These are phyloP conservation scores for Nidularia pulvinata DNA, from an alignment of 768 basidiomycete genomes.

Conservation along the genomic window DNA sequence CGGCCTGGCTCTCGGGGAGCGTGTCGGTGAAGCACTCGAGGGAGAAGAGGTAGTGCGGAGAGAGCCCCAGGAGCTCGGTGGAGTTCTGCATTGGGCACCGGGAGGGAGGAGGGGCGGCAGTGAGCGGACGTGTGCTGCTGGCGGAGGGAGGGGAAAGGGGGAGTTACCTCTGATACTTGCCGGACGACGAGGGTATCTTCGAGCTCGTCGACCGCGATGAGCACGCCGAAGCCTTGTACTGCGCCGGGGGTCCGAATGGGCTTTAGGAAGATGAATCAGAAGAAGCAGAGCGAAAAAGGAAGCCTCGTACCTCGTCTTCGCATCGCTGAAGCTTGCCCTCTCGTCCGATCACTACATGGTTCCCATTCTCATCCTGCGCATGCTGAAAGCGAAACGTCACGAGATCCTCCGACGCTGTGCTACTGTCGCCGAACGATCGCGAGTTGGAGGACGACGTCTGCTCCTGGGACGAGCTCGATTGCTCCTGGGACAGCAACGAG, in stretches of 20 bases:
- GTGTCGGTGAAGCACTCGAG: constrained; percentile 74
- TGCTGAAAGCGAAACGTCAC: constrained; percentile 70
- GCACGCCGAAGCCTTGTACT: constrained; percentile 82
- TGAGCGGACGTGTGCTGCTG: neutral
- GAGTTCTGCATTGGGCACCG: constrained; percentile 54
- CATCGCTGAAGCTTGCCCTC: constrained; percentile 67
- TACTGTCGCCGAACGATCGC: neutral
- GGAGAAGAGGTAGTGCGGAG: constrained; percentile 69
- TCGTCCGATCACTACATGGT: constrained; percentile 69
- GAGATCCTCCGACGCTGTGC: constrained; percentile 19
- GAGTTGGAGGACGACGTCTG: neutral
- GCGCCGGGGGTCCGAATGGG: constrained; percentile 84
- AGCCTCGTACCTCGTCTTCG: constrained; percentile 68
- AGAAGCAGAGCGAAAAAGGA: neutral
- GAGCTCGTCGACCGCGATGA: constrained; percentile 68
- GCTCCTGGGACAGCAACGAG: too few species aligned
- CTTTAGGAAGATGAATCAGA: constrained; percentile 24
- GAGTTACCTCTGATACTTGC: constrained; percentile 76
- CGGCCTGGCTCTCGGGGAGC: constrained; percentile 64
- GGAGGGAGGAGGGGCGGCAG: neutral
- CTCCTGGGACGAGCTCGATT: too few species aligned
- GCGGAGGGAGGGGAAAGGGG: neutral
- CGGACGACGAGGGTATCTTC: constrained; percentile 59
- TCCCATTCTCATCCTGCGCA: constrained; percentile 58
- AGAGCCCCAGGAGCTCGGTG: constrained; percentile 70